Evolutionary conservation across 192 early-diverging fungal genomes (phyloP).

Genomic region (Umbelopsis vinacea): DNA sequence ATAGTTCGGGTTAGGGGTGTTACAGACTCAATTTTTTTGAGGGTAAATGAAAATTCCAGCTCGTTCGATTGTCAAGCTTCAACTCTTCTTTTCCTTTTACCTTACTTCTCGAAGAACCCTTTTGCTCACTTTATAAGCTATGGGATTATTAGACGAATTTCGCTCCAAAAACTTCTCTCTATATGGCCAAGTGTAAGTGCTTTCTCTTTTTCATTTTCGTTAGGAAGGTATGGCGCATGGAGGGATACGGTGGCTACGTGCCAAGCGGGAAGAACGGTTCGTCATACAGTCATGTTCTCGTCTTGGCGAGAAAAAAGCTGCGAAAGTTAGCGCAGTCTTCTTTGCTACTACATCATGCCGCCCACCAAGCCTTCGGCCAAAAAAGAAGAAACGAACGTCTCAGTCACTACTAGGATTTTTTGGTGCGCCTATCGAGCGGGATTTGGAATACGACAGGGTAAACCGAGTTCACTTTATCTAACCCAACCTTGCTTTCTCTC

Average conservation of each 20-base stretch:
- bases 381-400: not conserved
- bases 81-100: not conserved
- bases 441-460: not conserved
- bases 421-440: not conserved
- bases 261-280: not conserved
- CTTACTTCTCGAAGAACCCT: not conserved
- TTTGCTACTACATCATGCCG: too few relatives aligned
- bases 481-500: not conserved
- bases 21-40: not conserved
- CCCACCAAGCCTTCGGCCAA: too few relatives aligned
- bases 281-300: not conserved
- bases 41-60: too few relatives aligned
- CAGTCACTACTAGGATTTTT: not conserved
- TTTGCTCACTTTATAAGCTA: slow-evolving; percentile 7
- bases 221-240: not conserved
- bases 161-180: slow-evolving; percentile 51
- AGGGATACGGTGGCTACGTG: not conserved
- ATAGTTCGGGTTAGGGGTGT: not conserved
- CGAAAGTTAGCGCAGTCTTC: not conserved
- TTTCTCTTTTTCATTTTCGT: not conserved
- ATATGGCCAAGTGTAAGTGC: slow-evolving; percentile 54
- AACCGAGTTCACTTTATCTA: not conserved
- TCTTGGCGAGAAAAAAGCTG: not conserved
- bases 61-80: not conserved
- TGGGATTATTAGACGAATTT: slow-evolving; percentile 51